Conservation (phyloP, 345 rosid genomes). For the Erodium maritimum region DNA sequence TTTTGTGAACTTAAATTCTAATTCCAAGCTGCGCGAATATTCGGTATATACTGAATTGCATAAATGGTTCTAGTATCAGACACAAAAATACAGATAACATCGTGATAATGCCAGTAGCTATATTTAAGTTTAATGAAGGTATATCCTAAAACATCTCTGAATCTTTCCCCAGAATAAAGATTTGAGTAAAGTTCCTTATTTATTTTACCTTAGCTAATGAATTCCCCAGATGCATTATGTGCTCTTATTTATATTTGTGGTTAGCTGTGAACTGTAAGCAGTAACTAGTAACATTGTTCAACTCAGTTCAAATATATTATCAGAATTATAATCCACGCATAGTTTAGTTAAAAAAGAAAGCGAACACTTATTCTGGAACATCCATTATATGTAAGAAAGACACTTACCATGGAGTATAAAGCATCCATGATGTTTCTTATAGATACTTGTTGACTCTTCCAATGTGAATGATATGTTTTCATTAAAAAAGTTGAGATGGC, state of each 20-base stretch:
- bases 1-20: neutral
- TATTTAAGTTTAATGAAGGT: neutral
- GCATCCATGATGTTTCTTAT: neutral
- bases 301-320: too few relatives aligned
- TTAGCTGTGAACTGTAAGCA: too few relatives aligned
- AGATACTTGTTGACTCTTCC: neutral
- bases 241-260: too few relatives aligned
- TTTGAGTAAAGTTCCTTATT: neutral
- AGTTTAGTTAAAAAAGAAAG: too few relatives aligned
- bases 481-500: slow-evolving; percentile 9
- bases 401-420: too few relatives aligned
- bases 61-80: neutral
- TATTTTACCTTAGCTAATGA: neutral
- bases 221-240: neutral
- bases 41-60: neutral
- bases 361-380: too few relatives aligned
- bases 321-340: too few relatives aligned
- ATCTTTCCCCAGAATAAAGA: neutral
- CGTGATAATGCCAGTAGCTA: neutral
- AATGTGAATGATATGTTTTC: neutral
- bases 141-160: neutral
- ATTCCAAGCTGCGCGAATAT: neutral
- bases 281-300: too few relatives aligned
- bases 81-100: neutral
- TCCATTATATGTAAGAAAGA: too few relatives aligned